Base-by-base conservation (phyloP, 2,329 filamentous ascomycete genomes). In the Aureobasidium mangrovei region DNA sequence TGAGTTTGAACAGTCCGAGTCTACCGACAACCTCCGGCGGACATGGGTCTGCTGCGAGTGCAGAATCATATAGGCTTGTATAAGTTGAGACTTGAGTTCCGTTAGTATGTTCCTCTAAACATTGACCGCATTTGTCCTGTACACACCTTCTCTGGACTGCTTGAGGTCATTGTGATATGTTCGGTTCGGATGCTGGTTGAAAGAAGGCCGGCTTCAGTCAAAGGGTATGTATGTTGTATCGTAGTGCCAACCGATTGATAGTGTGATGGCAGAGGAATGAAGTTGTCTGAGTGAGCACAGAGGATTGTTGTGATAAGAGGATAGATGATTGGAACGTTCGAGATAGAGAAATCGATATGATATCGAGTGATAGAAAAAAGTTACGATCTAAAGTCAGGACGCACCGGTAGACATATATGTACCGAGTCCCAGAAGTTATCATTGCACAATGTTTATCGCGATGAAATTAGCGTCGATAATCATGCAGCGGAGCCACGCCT, bases 61-160 rank as follows among this genome's bases (percentile, higher is more conserved):
- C 12, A 73, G 64, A 8, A 67, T 60, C 56, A 72, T 65, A 60
- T 72, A 72, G 54, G 65, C 67, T 57, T 70, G 65, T 60, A 71
- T 55, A 32, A 59, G 57, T 28, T 57, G 53, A 4, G 56, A 56
- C 57, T 59, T 7, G n/a, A 24, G 9, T 10, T 3, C 3, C 35
- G 47, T 52, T 35, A 52, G 47, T 28, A 27, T 42, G 39, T 6
- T 42, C 4, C 7, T 12, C 27, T n/a, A 24, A 8, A 26, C 4
- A 18, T 4, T 26, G 36, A 39, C 18, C 18, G 18, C 12, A n/a
- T 39, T n/a, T 7, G 28, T n/a, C 24, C 26, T 10, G 3, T 29
- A 41, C 46, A 27, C 24, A 52, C 47, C 39, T 52, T 53, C 44
- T 53, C 49, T 28, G 39, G 49, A 18, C 7, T 44, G 12, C 27